These are phyloP conservation scores for Hypoxylon intermedium DNA, from an alignment of 495 filamentous ascomycete species.

Conservation along the genomic window DNA sequence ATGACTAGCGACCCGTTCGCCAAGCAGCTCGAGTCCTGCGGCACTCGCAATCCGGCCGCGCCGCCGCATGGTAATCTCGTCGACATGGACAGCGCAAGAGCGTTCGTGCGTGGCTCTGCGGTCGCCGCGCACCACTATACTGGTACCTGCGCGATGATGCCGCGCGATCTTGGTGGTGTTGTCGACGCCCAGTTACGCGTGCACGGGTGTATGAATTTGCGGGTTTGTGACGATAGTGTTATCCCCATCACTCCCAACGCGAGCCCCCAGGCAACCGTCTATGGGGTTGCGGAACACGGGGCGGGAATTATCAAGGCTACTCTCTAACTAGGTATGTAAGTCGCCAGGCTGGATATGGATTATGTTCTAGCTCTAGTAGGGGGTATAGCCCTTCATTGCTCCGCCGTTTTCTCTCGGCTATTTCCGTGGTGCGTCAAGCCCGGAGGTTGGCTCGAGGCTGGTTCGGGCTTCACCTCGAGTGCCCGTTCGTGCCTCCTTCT, in stretches of 20 bases:
- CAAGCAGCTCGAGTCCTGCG: not conserved
- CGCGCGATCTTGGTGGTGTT: conserved; percentile 40
- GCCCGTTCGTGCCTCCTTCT: too few species aligned
- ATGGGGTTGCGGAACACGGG: conserved; percentile 52
- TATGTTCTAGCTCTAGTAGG: too few species aligned
- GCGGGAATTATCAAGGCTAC: too few species aligned
- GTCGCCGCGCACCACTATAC: conserved; percentile 37
- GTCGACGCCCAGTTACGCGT: conserved; percentile 50
- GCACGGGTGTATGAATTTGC: conserved; percentile 49
- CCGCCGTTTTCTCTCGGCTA: too few species aligned
- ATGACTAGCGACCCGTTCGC: conserved; percentile 17
- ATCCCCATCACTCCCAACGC: conserved; percentile 48
- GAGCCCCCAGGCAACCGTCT: conserved; percentile 51
- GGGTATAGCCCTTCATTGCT: too few species aligned
- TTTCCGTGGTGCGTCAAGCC: too few species aligned
- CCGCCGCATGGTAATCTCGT: not conserved
- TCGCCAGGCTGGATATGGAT: too few species aligned
- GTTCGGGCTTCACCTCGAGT: too few species aligned
- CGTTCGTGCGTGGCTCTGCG: conserved; percentile 34
- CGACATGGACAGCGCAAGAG: conserved; percentile 28
- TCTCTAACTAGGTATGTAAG: too few species aligned
- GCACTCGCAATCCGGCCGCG: not conserved
- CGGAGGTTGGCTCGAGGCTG: too few species aligned
- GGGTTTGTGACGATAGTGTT: conserved; percentile 58
- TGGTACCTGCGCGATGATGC: conserved; percentile 41